Conservation (phyloP, 805 yeast genomes). For the Hanseniaspora jakobsenii region DNA sequence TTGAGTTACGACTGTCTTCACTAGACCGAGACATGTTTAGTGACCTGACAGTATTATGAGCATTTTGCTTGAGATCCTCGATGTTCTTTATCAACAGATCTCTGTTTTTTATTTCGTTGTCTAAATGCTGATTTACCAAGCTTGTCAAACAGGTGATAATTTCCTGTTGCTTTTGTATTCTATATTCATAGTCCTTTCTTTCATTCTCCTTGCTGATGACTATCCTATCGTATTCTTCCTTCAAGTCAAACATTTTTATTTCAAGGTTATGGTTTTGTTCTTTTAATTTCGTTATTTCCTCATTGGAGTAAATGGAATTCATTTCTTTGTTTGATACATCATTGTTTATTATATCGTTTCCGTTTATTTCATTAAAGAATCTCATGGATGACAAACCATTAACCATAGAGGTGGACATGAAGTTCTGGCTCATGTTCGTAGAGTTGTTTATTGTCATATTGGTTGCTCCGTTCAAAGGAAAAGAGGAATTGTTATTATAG, state of each 20-base stretch:
- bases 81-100: conserved; percentile 1
- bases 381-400: conserved; percentile 3
- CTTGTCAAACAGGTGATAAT: conserved; percentile 1
- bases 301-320: not conserved
- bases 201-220: not conserved
- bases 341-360: not conserved
- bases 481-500: not conserved
- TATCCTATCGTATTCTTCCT: not conserved
- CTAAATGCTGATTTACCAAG: not conserved
- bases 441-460: not conserved
- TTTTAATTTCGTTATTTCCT: not conserved
- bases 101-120: conserved; percentile 8
- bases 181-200: not conserved
- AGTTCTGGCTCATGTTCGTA: not conserved
- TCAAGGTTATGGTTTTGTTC: not conserved
- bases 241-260: not conserved
- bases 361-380: not conserved
- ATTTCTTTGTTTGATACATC: not conserved
- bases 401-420: conserved; percentile 5
- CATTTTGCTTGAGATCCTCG: not conserved
- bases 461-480: not conserved
- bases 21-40: conserved; percentile 7
- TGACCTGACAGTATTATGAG: not conserved
- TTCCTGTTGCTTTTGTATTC: not conserved
- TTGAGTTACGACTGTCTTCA: not conserved